Evolutionary conservation across 1,284 basidiomycete species (phyloP).

Genomic region (Trichosporon faecale): DNA sequence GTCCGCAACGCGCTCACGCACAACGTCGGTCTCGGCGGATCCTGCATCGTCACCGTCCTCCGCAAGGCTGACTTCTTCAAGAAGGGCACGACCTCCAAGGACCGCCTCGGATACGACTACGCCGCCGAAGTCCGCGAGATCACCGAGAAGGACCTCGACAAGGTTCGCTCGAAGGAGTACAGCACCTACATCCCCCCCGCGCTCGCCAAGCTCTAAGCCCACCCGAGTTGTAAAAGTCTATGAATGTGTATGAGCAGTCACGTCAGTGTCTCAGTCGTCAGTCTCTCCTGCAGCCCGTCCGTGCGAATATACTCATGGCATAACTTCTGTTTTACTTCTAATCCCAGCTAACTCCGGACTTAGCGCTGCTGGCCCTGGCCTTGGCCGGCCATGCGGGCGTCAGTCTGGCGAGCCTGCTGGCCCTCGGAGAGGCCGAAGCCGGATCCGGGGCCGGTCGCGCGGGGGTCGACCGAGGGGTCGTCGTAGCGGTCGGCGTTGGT

Average conservation of each 20-base stretch:
- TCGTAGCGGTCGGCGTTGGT: constrained; percentile 2
- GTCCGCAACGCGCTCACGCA: constrained; percentile 23
- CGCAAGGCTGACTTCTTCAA: constrained; percentile 22
- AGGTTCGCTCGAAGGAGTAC: constrained; percentile 20
- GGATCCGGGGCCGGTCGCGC: background rate
- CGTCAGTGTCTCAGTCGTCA: background rate
- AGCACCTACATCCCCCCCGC: constrained; percentile 17
- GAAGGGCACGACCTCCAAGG: constrained; percentile 16
- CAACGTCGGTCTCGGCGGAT: constrained; percentile 28
- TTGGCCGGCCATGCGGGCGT: background rate
- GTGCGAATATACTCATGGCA: background rate
- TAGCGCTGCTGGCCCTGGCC: background rate
- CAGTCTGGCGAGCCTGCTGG: constrained; percentile 7
- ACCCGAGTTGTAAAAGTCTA: background rate
- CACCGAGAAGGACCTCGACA: constrained; percentile 19
- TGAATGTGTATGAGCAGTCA: constrained; percentile 2
- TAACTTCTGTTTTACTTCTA: background rate
- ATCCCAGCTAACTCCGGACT: background rate
- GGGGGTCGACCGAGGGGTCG: background rate
- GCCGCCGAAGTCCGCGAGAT: constrained; percentile 24
- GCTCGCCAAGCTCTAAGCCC: constrained; percentile 1
- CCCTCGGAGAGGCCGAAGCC: constrained; percentile 4
- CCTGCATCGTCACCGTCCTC: constrained; percentile 24
- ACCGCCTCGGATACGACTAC: constrained; percentile 23
- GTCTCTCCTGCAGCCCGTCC: background rate